Conservation (phyloP, 345 rosid genomes). For the Angophora floribunda region DNA sequence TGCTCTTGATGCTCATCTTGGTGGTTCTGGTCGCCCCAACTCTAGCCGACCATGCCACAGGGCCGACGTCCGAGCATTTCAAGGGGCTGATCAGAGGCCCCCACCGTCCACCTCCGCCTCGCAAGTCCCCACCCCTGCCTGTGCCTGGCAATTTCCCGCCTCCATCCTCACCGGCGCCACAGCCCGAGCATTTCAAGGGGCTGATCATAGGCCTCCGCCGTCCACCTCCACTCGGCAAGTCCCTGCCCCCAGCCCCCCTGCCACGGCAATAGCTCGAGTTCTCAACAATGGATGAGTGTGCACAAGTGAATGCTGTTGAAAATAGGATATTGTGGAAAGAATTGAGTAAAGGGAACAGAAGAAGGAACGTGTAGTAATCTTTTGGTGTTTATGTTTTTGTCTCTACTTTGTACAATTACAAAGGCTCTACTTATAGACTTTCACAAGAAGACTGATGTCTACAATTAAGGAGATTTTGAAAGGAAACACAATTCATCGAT, state of each 20-base stretch:
- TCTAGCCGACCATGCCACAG: neutral
- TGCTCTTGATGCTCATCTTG: constrained; percentile 5
- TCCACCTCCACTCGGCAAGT: neutral
- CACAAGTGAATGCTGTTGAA: neutral
- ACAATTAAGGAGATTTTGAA: no score
- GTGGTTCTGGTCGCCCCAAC: neutral
- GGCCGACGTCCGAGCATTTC: neutral
- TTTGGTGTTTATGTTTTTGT: no score
- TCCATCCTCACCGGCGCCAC: neutral
- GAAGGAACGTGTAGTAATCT: no score
- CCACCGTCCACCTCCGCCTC: neutral
- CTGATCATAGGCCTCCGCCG: neutral
- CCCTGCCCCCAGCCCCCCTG: no score
- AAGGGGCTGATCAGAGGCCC: neutral
- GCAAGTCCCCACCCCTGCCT: no score
- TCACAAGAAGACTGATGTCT: no score
- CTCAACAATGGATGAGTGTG: neutral
- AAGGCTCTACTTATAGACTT: no score
- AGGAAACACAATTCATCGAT: no score
- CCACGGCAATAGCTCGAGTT: neutral
- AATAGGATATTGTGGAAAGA: no score
- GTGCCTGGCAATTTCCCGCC: neutral
- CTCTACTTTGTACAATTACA: no score
- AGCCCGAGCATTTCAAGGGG: neutral
- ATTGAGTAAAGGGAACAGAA: no score